Evolutionary conservation across 306 rosid genomes (phyloP), one percentile per base, ranked within the genome.

Genomic region (Morella rubra): DNA sequence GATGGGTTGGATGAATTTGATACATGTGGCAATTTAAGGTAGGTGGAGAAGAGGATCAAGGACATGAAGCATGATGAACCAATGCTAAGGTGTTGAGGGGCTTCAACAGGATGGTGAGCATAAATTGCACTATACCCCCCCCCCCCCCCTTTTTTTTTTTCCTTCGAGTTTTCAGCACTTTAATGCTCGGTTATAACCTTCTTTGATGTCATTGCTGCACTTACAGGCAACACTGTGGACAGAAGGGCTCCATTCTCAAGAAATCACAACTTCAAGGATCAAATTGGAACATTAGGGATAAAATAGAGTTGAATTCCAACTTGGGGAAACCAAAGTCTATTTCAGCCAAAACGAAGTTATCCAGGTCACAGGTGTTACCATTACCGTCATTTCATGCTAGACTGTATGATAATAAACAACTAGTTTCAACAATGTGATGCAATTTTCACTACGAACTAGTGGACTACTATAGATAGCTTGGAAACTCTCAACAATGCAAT

Each of bases 31-130:
- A 92, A 79, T 58, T 83, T 85, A 87, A 74, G 60, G 92, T 84
- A n/a, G 93, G 76, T 32, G 86, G 89, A 51, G 86, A 89, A 77
- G 79, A 94, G 84, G 65, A 92, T 37, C 84, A 89, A 81, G 78
- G 89, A 80, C 58, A 81, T 44, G 89, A 87, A 81, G 44, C 76
- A 88, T 55, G 87, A 90, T 82, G 78, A 81, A 82, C 9, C 81
- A 89, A 67, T 59, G 89, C 64, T 77, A 86, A 42, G 69, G 85
- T 78, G 84, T 75, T 89, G 78, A 82, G 60, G 78, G 88, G 83
- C 72, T 87, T 85, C 77, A 86, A 76, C n/a, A 58, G 87, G 92
- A 90, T 90, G 76, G 69, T 77, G 73, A 41, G 13, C 15, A n/a
- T 46, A 16, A 27, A 46, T 42, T 19, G 16, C 72, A 8, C 58